These are phyloP conservation scores for Podospora pseudocomata DNA, from an alignment of 495 filamentous ascomycete species.

Conservation along the genomic window DNA sequence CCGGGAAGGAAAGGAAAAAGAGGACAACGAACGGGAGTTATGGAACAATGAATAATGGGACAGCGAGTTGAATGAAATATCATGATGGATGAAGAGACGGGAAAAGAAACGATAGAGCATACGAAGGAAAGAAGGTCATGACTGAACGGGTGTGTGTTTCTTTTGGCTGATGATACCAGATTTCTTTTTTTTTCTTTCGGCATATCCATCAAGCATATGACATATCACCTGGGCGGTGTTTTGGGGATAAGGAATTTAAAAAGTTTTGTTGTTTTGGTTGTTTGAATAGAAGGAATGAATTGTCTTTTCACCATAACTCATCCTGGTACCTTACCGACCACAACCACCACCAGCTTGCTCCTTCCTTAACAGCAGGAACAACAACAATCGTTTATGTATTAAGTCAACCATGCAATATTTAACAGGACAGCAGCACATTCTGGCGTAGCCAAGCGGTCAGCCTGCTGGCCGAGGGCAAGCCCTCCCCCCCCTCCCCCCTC, in stretches of 20 bases:
- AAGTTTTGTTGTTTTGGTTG: too few species aligned
- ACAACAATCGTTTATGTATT: too few species aligned
- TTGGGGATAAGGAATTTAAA: background rate
- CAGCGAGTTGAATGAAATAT: background rate
- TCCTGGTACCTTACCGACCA: too few species aligned
- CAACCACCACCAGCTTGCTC: too few species aligned
- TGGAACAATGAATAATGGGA: background rate
- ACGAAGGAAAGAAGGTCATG: background rate
- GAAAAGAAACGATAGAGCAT: background rate
- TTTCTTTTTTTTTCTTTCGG: background rate
- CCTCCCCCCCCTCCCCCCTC: too few species aligned
- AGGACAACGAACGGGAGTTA: background rate
- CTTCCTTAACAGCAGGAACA: too few species aligned
- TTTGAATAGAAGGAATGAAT: too few species aligned
- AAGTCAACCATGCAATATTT: too few species aligned
- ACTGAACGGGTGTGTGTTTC: background rate
- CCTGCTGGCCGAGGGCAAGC: too few species aligned
- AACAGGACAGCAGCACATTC: too few species aligned
- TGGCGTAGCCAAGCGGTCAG: too few species aligned
- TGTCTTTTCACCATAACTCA: too few species aligned
- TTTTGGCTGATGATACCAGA: background rate
- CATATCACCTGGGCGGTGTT: background rate
- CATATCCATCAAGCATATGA: background rate
- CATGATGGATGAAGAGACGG: background rate
- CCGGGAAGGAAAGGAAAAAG: background rate